These are phyloP conservation scores for Crithidia acanthocephali DNA, from an alignment of 208 protist genomes.

Conservation along the genomic window DNA sequence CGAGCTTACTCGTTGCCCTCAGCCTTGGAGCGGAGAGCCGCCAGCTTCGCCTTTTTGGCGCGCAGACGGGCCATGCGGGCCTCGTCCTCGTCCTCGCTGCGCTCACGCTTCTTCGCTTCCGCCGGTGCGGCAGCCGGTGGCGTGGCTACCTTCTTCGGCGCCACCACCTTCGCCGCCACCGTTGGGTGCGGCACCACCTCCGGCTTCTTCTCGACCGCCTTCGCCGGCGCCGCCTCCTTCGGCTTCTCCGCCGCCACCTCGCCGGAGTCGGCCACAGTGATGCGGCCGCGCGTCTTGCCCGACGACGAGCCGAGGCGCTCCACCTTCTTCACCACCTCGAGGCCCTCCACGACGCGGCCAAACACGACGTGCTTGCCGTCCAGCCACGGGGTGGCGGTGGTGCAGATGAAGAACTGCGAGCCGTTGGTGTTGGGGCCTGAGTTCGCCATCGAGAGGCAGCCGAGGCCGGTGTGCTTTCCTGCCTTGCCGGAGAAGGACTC, in stretches of 20 bases:
- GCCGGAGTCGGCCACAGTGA: conserved; percentile 81
- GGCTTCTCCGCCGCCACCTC: conserved; percentile 46
- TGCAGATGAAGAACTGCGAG: conserved; percentile 95
- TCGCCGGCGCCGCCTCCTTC: conserved; percentile 13
- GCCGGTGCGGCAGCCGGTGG: not conserved
- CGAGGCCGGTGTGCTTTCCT: conserved; percentile 87
- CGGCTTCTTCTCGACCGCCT: conserved; percentile 20
- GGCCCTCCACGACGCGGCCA: conserved; percentile 90
- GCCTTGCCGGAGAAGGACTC: conserved; percentile 97
- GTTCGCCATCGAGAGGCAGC: conserved; percentile 99
- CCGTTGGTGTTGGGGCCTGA: conserved; percentile 98
- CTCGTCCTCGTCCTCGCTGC: conserved; percentile 41
- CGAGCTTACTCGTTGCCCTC: conserved; percentile 19
- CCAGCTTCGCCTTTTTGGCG: conserved; percentile 70
- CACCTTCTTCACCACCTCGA: conserved; percentile 84
- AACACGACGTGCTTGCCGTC: conserved; percentile 98
- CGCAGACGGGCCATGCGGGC: conserved; percentile 58
- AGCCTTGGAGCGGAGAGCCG: conserved; percentile 50
- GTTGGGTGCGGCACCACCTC: conserved; percentile 9
- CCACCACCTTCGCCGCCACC: conserved; percentile 13
- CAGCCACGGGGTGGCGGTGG: conserved; percentile 82
- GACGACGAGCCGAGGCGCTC: conserved; percentile 74
- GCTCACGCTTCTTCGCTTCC: conserved; percentile 33
- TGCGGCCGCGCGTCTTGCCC: conserved; percentile 71
- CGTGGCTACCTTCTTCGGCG: conserved; percentile 15